Base-by-base conservation (phyloP, 352 stramenopile genomes). In the Phytophthora citricola region DNA sequence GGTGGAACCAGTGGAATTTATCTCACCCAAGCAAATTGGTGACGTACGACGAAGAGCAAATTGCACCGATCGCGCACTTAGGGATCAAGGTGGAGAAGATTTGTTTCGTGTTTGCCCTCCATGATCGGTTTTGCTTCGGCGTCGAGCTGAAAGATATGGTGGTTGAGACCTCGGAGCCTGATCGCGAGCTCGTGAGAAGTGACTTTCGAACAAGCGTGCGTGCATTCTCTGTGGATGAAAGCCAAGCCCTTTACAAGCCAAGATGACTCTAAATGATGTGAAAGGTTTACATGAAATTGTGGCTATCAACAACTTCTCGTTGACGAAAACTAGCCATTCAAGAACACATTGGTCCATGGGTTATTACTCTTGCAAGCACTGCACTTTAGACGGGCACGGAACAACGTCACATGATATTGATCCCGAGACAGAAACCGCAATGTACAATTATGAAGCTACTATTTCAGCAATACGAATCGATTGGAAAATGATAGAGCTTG, bases 1-100 rank as follows among this genome's bases (percentile, higher is more conserved):
- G 88, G 88, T 96, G 87, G 84, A 91, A 91, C 34, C 76, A 86
- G 41, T 95, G 88, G 88, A 91, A 87, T 63, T 40, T 80, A 26
- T 87, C 65, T 14, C 85, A 93, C 53, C 87, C 87, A 4, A 87
- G 75, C 47, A 92, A 90, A 52, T 45, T 73, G 20, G 46, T 86
- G 34, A 39, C 76, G 5, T 75, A 85, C 27, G 71, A 86, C 58
- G 61, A 85, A 55, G 47, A 34, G 22, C 79, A 74, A 12, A 83
- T 94, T 63, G 83, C 81, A 29, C 85, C 87, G 4, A 92, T 94
- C 27, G 83, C 85, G 11, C 74, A 87, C 44, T 63, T 91, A 41
- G 73, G 67, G 32, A 57, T 92, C 12, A 67, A 76, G 39, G 50
- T 91, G 17, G 71, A 76, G 26, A 76, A 69, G 7, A 38, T 93